Percentiles rank a stretch among this genome's conserved stretches.
Conservation (phyloP, 2,329 filamentous ascomycete species). For the Fusarium sp. region DNA sequence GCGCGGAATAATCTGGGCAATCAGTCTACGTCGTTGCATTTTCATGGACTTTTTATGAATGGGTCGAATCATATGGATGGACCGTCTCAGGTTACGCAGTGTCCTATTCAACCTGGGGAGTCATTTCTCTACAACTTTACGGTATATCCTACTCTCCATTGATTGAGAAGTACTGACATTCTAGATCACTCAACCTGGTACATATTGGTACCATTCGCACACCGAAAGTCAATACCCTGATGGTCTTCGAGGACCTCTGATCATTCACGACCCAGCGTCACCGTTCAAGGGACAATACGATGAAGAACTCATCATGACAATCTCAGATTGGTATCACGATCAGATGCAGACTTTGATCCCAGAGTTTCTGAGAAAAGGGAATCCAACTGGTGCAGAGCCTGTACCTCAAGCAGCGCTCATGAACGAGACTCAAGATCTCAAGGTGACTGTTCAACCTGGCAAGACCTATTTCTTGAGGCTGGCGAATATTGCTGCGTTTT, state of each 20-base stretch:
- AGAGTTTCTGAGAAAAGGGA: constrained; percentile 62
- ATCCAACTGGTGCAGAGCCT: constrained; percentile 70
- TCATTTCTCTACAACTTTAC: constrained; percentile 77
- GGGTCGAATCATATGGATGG: constrained; percentile 79
- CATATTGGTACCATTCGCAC: constrained; percentile 85
- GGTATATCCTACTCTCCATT: constrained; percentile 48
- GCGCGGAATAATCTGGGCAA: constrained; percentile 70
- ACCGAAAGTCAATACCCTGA: constrained; percentile 76
- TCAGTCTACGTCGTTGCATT: constrained; percentile 72
- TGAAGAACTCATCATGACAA: constrained; percentile 71
- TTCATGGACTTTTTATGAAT: constrained; percentile 78
- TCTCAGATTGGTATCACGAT: constrained; percentile 80
- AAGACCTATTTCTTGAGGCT: constrained; percentile 61
- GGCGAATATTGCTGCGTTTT: constrained; percentile 79
- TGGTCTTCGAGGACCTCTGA: constrained; percentile 71
- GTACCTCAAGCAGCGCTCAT: constrained; percentile 76
- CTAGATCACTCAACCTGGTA: constrained; percentile 73
- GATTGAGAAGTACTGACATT: neutral
- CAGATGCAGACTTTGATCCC: constrained; percentile 60
- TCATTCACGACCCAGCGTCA: constrained; percentile 70
- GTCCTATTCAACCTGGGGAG: constrained; percentile 70
- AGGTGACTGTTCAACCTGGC: constrained; percentile 68
- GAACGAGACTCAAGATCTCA: constrained; percentile 74
- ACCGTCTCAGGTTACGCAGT: constrained; percentile 73
- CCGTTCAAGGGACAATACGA: constrained; percentile 69